Evolutionary conservation across 2,329 filamentous ascomycete species (phyloP).

Genomic region (Rugonectria rugulosa): DNA sequence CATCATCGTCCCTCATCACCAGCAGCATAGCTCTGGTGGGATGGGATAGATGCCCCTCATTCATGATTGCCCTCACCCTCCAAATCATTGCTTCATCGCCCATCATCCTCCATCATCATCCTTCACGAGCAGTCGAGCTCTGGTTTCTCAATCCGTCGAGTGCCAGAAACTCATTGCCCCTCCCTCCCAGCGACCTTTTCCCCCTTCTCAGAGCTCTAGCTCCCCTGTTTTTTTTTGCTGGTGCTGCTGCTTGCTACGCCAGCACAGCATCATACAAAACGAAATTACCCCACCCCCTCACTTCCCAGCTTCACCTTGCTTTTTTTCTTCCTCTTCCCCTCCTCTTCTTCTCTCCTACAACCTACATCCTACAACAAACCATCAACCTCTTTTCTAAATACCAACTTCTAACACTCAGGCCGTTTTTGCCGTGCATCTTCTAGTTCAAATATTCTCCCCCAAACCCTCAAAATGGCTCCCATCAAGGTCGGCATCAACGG

Average conservation of each 20-base stretch:
- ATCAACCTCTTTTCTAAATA: conserved; percentile 3
- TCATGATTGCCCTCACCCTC: conserved; percentile 27
- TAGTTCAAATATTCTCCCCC: conserved; percentile 10
- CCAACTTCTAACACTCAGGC: conserved; percentile 22
- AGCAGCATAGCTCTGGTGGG: neutral
- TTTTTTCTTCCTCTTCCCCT: conserved; percentile 3
- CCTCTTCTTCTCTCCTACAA: neutral
- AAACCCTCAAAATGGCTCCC: conserved; percentile 50
- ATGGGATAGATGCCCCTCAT: too few species aligned
- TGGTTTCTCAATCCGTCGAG: too few species aligned
- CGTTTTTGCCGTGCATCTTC: conserved; percentile 5
- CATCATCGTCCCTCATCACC: neutral
- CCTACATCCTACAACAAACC: neutral
- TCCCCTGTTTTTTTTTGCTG: too few species aligned
- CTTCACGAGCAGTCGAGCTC: neutral
- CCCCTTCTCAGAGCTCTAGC: conserved; percentile 1
- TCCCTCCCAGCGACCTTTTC: conserved; percentile 14
- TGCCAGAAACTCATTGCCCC: conserved; percentile 14
- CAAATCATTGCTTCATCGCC: conserved; percentile 4
- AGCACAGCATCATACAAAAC: conserved; percentile 34
- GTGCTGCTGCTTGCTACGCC: too few species aligned
- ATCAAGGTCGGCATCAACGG: conserved; percentile 97
- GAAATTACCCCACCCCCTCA: conserved; percentile 37
- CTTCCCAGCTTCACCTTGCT: conserved; percentile 21
- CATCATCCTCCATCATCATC: neutral